Base-by-base conservation (phyloP, 2,329 filamentous ascomycete genomes). In the Cordyceps tenuipes region DNA sequence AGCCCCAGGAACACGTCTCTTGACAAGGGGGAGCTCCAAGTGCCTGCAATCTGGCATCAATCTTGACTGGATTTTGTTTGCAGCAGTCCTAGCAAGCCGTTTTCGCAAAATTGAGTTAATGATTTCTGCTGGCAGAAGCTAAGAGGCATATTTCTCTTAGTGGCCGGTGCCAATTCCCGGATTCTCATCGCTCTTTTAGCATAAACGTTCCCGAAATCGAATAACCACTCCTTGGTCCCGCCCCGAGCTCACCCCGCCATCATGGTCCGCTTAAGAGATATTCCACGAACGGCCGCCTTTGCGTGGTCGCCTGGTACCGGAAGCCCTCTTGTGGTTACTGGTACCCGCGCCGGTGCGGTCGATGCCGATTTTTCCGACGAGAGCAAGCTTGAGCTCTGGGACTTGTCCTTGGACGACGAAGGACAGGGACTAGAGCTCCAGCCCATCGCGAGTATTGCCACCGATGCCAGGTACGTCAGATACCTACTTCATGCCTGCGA, bases 301-400 rank as follows among this genome's bases (percentile, higher is more conserved):
- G 91, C 94, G 71, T 99, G 94, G 93, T 96, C 91, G 67, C 89
- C 92, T 29, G 89, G 87, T 67, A 78, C 90, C 55, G 82, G 84
- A 44, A 85, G 87, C 67, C 91, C 93, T 68, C 81, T 96, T 67
- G 80, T 99, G 65, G 93, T 91, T 62, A 99, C 94, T 31, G 94
- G 94, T 68, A 99, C 94, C 51, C 87, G 92, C 67, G 92, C 94
- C 63, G 94, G 94, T 64, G 94, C 94, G 68, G 91, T 99, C 47
- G 91, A 96, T 75, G 92, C 90, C 68, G 92, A 97, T 75, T 99
- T 99, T 76, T 97, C 94, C 31, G 94, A 94, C 74, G 92, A 97
- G 73, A 97, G 91, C 64, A 93, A 93, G 77, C 79, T 99, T 61
- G 94, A 99, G 79, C 81, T 99, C 63, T 99, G 94, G 94, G 91